These are phyloP conservation scores for Rasamsonia emersonii DNA, from an alignment of 2,329 filamentous ascomycete genomes.

Conservation along the genomic window DNA sequence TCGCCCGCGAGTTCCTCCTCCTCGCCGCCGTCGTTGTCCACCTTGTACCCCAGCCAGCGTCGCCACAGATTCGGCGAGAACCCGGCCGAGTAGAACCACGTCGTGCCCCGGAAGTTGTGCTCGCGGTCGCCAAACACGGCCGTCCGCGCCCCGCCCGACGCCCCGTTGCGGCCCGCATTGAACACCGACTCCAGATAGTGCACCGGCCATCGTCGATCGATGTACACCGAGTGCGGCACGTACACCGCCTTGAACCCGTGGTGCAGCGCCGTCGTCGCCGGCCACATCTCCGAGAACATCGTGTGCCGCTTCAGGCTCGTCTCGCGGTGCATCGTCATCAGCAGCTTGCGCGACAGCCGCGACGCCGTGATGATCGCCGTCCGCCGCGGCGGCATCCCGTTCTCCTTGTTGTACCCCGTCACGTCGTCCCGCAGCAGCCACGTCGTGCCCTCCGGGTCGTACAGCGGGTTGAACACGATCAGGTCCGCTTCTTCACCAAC, in stretches of 20 bases:
- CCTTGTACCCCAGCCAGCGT: conserved; percentile 74
- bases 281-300: conserved; percentile 97
- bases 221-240: conserved; percentile 78
- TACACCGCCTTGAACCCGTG: conserved; percentile 91
- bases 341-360: conserved; percentile 69
- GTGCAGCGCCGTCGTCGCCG: conserved; percentile 74
- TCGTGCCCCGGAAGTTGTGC: conserved; percentile 78
- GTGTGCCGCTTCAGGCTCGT: conserved; percentile 76
- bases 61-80: conserved; percentile 76
- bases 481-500: conserved; percentile 85
- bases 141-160: conserved; percentile 62
- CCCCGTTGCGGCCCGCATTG: conserved; percentile 69
- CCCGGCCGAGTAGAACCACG: conserved; percentile 84
- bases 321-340: conserved; percentile 84
- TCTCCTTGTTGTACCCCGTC: conserved; percentile 66
- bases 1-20: conserved; percentile 65
- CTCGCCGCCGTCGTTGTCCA: conserved; percentile 71
- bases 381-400: conserved; percentile 58
- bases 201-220: conserved; percentile 78
- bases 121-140: conserved; percentile 76
- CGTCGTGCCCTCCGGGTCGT: conserved; percentile 76
- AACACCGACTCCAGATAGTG: conserved; percentile 68
- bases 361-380: conserved; percentile 83
- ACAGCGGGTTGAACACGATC: conserved; percentile 86
- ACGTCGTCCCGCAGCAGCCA: conserved; percentile 79